Percentiles rank a stretch among this genome's conserved stretches.
These are phyloP conservation scores for Cytospora chrysosperma DNA, from an alignment of 2,329 filamentous ascomycete genomes.

Conservation along the genomic window DNA sequence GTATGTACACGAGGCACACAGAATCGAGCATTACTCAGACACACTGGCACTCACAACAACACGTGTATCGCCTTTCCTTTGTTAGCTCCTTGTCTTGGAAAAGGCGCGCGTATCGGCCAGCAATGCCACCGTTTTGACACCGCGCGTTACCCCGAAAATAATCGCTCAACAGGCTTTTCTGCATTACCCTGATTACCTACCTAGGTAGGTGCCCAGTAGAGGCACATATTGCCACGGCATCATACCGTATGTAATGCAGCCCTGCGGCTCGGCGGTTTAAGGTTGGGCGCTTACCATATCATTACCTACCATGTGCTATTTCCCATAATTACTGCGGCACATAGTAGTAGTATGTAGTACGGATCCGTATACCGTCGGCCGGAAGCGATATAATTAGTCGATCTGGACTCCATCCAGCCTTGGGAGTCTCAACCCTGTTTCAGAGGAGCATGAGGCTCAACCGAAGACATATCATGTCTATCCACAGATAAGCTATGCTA, in stretches of 20 bases:
- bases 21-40: background rate
- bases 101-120: background rate
- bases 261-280: background rate
- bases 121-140: slow-evolving; percentile 1
- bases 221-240: background rate
- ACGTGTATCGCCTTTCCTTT: background rate
- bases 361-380: too few species aligned
- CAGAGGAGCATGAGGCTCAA: background rate
- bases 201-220: too few species aligned
- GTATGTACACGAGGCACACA: too few species aligned
- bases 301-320: background rate
- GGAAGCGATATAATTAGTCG: background rate
- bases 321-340: too few species aligned
- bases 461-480: background rate
- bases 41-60: background rate
- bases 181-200: background rate
- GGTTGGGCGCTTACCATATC: background rate
- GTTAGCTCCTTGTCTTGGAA: background rate
- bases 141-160: slow-evolving; percentile 12
- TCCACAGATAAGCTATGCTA: background rate
- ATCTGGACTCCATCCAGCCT: too few species aligned
- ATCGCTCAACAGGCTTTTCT: slow-evolving; percentile 10
- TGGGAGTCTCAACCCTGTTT: background rate
- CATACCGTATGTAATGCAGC: background rate
- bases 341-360: too few species aligned